Evolutionary conservation across 2,329 filamentous ascomycete species (phyloP).

Genomic region (Endothia cerciana): DNA sequence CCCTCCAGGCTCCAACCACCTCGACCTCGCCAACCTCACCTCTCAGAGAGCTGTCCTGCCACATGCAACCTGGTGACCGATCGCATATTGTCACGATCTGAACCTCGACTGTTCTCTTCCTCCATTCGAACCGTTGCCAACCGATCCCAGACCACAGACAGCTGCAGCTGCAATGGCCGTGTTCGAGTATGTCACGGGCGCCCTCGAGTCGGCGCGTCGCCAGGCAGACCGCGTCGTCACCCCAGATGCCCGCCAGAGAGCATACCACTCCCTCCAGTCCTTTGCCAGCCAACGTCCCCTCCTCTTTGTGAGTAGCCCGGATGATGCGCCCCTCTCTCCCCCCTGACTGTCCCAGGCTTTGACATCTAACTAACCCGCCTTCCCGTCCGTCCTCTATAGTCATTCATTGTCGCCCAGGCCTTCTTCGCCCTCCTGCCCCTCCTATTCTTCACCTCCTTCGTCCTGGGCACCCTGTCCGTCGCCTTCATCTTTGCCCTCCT

Average conservation of each 20-base stretch:
- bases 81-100: too few species aligned
- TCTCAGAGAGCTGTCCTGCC: too few species aligned
- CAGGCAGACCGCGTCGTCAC: conserved; percentile 58
- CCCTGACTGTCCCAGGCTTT: too few species aligned
- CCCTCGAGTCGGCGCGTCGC: conserved; percentile 47
- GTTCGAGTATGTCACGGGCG: conserved; percentile 40
- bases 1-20: too few species aligned
- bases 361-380: not conserved
- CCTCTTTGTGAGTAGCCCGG: conserved; percentile 61
- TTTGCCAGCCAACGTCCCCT: conserved; percentile 70
- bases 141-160: too few species aligned
- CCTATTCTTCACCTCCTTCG: conserved; percentile 70
- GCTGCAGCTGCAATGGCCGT: conserved; percentile 32
- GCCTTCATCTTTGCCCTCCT: conserved; percentile 64
- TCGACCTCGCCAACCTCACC: too few species aligned
- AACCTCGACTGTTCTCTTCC: too few species aligned
- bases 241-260: conserved; percentile 61
- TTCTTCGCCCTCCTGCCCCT: conserved; percentile 69
- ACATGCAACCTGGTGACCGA: too few species aligned
- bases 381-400: conserved; percentile 47
- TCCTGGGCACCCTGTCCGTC: conserved; percentile 63
- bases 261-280: conserved; percentile 54
- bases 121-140: too few species aligned
- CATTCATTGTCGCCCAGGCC: conserved; percentile 69
- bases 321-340: too few species aligned